Percentiles rank a stretch among this genome's conserved stretches.
Conservation (phyloP, 2,329 filamentous ascomycete species). For the Monilinia vaccinii-corymbosi region DNA sequence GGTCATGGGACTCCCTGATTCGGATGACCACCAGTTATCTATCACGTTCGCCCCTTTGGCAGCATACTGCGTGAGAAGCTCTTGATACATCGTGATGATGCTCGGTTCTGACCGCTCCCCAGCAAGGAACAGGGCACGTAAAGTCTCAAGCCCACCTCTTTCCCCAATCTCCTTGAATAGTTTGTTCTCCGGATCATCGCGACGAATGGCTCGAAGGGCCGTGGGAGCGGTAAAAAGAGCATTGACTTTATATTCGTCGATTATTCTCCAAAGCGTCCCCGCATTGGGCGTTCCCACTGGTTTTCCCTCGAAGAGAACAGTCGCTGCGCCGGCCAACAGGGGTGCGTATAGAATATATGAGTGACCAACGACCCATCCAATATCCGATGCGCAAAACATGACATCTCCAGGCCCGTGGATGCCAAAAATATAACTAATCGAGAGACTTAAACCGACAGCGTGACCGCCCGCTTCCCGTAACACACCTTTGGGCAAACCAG, state of each 20-base stretch:
- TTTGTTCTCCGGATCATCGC: slow-evolving; percentile 70
- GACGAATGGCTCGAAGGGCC: slow-evolving; percentile 76
- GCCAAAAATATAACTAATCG: slow-evolving; percentile 74
- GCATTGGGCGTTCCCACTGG: slow-evolving; percentile 83
- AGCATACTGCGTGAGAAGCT: slow-evolving; percentile 57
- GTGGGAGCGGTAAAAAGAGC: slow-evolving; percentile 80
- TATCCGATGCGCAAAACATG: slow-evolving; percentile 63
- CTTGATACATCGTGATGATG: slow-evolving; percentile 73
- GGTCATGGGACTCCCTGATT: slow-evolving; percentile 60
- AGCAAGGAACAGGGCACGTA: slow-evolving; percentile 73
- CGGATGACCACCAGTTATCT: slow-evolving; percentile 69
- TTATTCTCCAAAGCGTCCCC: slow-evolving; percentile 77
- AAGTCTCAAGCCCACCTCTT: slow-evolving; percentile 59
- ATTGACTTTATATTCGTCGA: slow-evolving; percentile 79
- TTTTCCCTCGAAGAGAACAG: slow-evolving; percentile 89
- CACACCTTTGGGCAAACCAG: slow-evolving; percentile 75
- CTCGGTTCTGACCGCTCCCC: slow-evolving; percentile 84
- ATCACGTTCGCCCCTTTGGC: slow-evolving; percentile 53
- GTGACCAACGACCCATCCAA: slow-evolving; percentile 85
- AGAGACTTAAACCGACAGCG: slow-evolving; percentile 74
- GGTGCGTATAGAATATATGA: slow-evolving; percentile 87
- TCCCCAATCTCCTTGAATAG: slow-evolving; percentile 54
- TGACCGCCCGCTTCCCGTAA: slow-evolving; percentile 77
- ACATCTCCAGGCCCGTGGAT: slow-evolving; percentile 79
- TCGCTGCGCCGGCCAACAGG: slow-evolving; percentile 74